Percentiles rank a stretch among this genome's conserved stretches.
Conservation (phyloP, 176 grass and related monocot species). For the Ampelocalamus luodianensis region DNA sequence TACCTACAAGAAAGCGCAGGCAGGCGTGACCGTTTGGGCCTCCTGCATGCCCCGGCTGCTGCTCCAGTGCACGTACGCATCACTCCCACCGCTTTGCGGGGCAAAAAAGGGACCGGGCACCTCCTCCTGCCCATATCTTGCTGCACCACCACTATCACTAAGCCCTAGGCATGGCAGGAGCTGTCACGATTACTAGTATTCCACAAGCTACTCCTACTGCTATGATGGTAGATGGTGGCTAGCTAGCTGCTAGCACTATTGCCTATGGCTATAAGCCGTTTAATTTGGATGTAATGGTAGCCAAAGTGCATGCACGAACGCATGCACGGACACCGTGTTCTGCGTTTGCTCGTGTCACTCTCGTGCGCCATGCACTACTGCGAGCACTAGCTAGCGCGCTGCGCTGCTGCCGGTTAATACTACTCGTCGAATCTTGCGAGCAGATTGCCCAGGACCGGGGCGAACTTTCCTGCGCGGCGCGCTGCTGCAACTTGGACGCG, state of each 20-base stretch:
- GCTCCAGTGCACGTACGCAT: slow-evolving; percentile 45
- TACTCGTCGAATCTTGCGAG: slow-evolving; percentile 4
- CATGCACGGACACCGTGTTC: slow-evolving; percentile 11
- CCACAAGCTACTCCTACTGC: not conserved
- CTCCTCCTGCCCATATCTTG: slow-evolving; percentile 27
- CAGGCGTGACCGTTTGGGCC: slow-evolving; percentile 1
- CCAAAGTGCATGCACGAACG: slow-evolving; percentile 12
- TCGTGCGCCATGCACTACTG: slow-evolving; percentile 56
- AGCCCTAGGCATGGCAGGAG: slow-evolving; percentile 22
- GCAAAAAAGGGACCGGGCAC: not conserved
- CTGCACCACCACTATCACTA: slow-evolving; percentile 41
- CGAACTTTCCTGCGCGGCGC: not conserved
- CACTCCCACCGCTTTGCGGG: slow-evolving; percentile 40
- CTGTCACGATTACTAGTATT: slow-evolving; percentile 35
- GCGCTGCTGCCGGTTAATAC: not conserved
- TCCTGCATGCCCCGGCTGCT: slow-evolving; percentile 10
- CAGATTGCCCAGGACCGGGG: not conserved
- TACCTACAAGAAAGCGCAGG: slow-evolving; percentile 40
- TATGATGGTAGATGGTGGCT: not conserved
- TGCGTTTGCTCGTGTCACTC: slow-evolving; percentile 47
- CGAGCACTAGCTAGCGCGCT: not conserved
- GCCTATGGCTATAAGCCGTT: slow-evolving; percentile 23
- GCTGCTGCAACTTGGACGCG: slow-evolving; percentile 39
- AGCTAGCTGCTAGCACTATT: slow-evolving; percentile 28
- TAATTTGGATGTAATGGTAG: slow-evolving; percentile 41